A percentile compares a stretch with the other conserved stretches of the same genome.
phyloP scores from a whole-genome alignment of 305 asterid genomes.

The Fraxinus greggii region DNA sequence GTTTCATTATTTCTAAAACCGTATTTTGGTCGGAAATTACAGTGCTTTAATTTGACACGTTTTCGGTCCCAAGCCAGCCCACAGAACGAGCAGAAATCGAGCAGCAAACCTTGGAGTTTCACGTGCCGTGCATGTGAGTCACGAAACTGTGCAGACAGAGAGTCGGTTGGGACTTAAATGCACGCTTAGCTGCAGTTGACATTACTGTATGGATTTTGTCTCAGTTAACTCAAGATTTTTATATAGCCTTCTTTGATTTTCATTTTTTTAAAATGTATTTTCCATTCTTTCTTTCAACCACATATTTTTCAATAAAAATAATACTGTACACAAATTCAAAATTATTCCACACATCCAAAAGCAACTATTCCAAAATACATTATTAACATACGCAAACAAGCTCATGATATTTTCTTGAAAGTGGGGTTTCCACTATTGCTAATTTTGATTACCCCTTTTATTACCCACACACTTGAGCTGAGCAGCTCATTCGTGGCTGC shows the following conservation, averaged over 20 bases:
- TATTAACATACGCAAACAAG: too few relatives aligned
- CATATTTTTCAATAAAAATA: too few relatives aligned
- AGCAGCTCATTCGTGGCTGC: constrained; percentile 77
- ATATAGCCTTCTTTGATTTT: neutral
- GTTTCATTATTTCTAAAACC: neutral
- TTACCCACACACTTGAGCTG: constrained; percentile 61
- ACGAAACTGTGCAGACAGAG: constrained; percentile 19
- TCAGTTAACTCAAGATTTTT: constrained; percentile 31
- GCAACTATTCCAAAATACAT: too few relatives aligned
- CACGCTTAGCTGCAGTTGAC: constrained; percentile 28
- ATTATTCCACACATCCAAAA: too few relatives aligned
- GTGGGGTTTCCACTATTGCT: constrained; percentile 62
- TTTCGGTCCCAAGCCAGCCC: neutral
- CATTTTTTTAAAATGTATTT: too few relatives aligned
- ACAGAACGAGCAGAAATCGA: neutral
- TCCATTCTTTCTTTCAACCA: too few relatives aligned
- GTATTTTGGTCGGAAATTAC: neutral
- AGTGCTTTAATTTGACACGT: neutral
- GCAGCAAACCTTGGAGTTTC: constrained; percentile 5
- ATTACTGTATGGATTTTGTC: neutral
- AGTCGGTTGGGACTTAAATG: constrained; percentile 38
- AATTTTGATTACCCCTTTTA: constrained; percentile 49
- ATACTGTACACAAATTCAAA: too few relatives aligned
- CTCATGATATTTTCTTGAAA: neutral
- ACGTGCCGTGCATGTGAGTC: constrained; percentile 47